Conservation (phyloP, 192 early-diverging fungal species). For the Coemansia sp. region DNA sequence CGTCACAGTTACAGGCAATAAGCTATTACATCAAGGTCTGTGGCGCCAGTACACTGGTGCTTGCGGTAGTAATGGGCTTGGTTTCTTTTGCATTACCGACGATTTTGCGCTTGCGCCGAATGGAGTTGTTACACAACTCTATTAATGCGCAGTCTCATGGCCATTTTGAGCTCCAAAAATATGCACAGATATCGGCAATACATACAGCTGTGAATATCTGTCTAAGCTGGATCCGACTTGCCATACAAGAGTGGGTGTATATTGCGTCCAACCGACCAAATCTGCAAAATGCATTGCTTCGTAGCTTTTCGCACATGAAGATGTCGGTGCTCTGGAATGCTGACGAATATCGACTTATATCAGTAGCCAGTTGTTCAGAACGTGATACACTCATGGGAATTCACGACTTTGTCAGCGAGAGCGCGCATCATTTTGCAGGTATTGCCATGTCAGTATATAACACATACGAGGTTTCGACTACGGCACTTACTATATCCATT, state of each 20-base stretch:
- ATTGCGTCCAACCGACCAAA: constrained; percentile 15
- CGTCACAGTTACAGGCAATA: neutral
- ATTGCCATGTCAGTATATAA: constrained; percentile 14
- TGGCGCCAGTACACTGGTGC: constrained; percentile 9
- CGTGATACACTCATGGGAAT: constrained; percentile 14
- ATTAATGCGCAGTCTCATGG: neutral
- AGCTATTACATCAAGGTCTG: constrained; percentile 11
- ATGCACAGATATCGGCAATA: neutral
- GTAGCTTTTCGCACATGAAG: constrained; percentile 12
- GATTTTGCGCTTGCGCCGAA: constrained; percentile 13
- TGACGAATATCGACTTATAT: constrained; percentile 3
- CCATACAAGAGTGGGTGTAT: constrained; percentile 14
- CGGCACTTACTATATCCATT: constrained; percentile 7
- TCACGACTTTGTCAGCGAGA: constrained; percentile 14
- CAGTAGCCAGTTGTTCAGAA: constrained; percentile 14
- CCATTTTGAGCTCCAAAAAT: neutral
- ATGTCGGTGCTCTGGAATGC: constrained; percentile 25
- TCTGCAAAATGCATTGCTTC: constrained; percentile 16
- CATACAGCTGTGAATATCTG: constrained; percentile 1
- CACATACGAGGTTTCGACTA: constrained; percentile 13
- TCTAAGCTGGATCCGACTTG: constrained; percentile 18
- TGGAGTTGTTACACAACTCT: neutral
- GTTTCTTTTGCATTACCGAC: constrained; percentile 16
- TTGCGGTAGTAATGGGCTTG: constrained; percentile 12
- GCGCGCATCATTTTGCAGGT: neutral